Conservation (phyloP, 2,329 filamentous ascomycete species). For the Zasmidium citrigriseum region DNA sequence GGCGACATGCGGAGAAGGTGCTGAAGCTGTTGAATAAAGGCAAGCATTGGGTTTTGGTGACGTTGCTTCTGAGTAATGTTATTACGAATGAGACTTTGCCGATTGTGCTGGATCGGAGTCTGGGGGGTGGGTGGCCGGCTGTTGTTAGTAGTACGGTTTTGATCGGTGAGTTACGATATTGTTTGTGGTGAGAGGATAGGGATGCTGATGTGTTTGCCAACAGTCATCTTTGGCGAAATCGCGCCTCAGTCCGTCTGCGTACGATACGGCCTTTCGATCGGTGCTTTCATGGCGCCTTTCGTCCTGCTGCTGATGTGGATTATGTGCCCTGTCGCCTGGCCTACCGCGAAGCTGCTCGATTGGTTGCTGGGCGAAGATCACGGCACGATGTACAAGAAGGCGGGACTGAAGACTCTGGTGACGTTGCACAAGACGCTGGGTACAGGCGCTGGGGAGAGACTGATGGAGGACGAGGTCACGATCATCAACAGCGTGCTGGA, state of each 20-base stretch:
- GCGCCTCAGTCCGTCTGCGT: conserved; percentile 96
- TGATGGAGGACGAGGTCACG: conserved; percentile 97
- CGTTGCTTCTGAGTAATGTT: conserved; percentile 89
- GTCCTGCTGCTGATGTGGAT: conserved; percentile 91
- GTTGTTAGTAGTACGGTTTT: conserved; percentile 90
- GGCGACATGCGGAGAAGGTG: conserved; percentile 80
- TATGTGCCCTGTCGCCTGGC: conserved; percentile 86
- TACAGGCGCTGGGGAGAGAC: conserved; percentile 75
- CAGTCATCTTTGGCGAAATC: conserved; percentile 97
- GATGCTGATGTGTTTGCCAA: conserved; percentile 20
- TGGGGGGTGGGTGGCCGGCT: conserved; percentile 92
- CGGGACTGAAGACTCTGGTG: conserved; percentile 92
- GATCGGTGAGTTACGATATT: conserved; percentile 66
- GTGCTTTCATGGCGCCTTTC: conserved; percentile 86
- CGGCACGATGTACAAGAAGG: conserved; percentile 97
- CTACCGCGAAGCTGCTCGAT: conserved; percentile 92
- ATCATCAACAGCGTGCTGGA: conserved; percentile 97
- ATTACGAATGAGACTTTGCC: conserved; percentile 97
- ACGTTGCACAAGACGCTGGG: conserved; percentile 92
- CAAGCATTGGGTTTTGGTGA: conserved; percentile 98
- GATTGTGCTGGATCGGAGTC: conserved; percentile 88
- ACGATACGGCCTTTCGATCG: conserved; percentile 91
- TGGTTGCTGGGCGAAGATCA: conserved; percentile 91
- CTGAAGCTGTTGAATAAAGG: conserved; percentile 77
- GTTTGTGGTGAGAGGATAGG: neutral